Conservation (phyloP, 169 alveolate species). For the Eimeria nieschulzi region DNA sequence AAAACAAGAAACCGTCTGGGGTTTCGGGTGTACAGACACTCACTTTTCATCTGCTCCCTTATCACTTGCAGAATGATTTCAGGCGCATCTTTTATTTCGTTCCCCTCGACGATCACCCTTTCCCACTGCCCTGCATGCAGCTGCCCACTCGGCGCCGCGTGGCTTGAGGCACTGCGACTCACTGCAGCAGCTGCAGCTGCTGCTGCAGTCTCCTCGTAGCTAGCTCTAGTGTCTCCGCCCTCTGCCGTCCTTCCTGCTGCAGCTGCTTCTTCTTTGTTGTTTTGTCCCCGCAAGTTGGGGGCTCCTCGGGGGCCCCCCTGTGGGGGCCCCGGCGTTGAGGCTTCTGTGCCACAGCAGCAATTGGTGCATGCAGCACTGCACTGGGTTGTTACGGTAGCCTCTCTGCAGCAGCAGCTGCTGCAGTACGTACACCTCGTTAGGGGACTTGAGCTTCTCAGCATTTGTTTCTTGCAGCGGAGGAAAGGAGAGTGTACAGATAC, state of each 20-base stretch:
- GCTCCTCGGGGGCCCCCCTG: not conserved
- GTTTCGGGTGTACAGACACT: too few relatives aligned
- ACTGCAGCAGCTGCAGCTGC: not conserved
- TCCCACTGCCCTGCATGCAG: not conserved
- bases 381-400: too few relatives aligned
- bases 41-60: too few relatives aligned
- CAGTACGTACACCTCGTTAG: too few relatives aligned
- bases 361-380: too few relatives aligned
- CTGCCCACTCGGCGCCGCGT: not conserved
- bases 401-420: too few relatives aligned
- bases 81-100: not conserved
- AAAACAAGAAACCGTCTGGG: too few relatives aligned
- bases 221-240: not conserved
- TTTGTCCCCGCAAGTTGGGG: not conserved
- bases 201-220: not conserved
- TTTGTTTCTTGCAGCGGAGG: too few relatives aligned
- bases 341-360: too few relatives aligned
- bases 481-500: conserved; percentile 11
- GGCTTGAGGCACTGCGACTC: not conserved
- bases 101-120: not conserved
- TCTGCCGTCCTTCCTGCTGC: not conserved
- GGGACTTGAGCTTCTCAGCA: too few relatives aligned
- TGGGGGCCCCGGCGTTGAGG: too few relatives aligned
- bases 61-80: not conserved
- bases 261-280: not conserved